Evolutionary conservation across 495 filamentous ascomycete species (phyloP), one percentile per base, ranked within the genome.

Genomic region (Talaromyces wortmannii): DNA sequence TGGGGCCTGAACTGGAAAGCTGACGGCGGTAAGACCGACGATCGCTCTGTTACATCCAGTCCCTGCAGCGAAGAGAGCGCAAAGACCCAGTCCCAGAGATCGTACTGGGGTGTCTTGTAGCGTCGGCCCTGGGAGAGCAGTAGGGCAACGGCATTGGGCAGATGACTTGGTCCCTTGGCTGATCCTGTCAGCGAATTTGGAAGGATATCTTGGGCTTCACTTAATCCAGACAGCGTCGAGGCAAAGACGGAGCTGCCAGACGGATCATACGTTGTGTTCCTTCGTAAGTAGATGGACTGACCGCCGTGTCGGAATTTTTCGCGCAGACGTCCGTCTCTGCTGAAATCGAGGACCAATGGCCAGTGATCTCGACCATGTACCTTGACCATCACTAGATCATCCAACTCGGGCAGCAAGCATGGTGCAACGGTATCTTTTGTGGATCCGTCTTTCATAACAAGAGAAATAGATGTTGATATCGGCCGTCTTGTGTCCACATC

Each of bases 401-500:
- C 74, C 1, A 96, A 76, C 18, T 92, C 88, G 6, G 94, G 94
- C 0, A 99, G 74, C 3, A 97, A 79, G 66, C 89, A 95, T 6
- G 94, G 94, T 0, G 90, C 87, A 31, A 66, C 72, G 36, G 71
- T 56, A 13, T 68, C 65, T n/a, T 65, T 56, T 32, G 65, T 64
- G 23, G 63, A 51, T 31, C 85, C 83, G 62, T 70, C 64, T 23
- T 72, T 72, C 48, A 83, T 71, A 8, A 73, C 78, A 42, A 86
- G 67, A 0, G 58, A 76, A 57, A 99, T 78, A 0, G 90, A 87
- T 16, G 92, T 75, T 33, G 82, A 79, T 51, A 92, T 80, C 1
- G 92, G 89, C 10, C 86, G 84, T 52, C 87, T 80, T 0, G 88
- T 92, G 54, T 89, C 87, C 7, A 92, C 80, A 58, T 97, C 92